Evolutionary conservation across 2,329 filamentous ascomycete species (phyloP), one percentile per base, ranked within the genome.

Genomic region (Diaporthe vaccinii): DNA sequence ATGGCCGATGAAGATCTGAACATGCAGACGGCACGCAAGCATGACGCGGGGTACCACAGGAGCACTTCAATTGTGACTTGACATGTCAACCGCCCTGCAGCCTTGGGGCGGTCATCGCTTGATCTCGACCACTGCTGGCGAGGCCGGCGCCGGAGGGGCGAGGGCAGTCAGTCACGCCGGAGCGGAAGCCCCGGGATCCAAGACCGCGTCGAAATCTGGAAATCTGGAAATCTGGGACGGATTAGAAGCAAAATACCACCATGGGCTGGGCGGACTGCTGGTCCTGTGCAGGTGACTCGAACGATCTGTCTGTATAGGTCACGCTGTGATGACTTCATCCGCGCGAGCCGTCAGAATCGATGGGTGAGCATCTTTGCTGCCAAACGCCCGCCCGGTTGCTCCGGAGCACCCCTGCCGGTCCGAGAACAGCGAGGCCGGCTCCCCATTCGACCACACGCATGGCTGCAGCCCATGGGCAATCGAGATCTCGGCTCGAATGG

Each of bases 261-360:
- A 51, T 15, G 28, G 28, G 41, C 28, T 34, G 61, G 41, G 28
- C 41, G 2, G 28, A 22, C 31, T n/a, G 62, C 46, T 36, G 28
- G 28, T 51, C 12, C 7, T 1, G 44, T 68, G 65, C 34, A 55
- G 31, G 49, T 39, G 44, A 55, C 49, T 69, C 65, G 65, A 31
- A 55, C n/a, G 65, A 55, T 69, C 2, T 15, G 65, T 34, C 49
- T 55, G n/a, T n/a, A 17, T 25, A 34, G 34, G 65, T 76, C 71
- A 76, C 72, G 71, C 67, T 74, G 57, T 62, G 51, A 76, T 74
- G 74, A 65, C 57, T 62, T 71, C 71, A 76, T 71, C 65, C 46
- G 57, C 49, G 46, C 39, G 34, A 39, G 28, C 59, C 49, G 68
- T 58, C 28, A 31, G 53, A 51, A 17, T 55, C 22, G 65, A 41